Evolutionary conservation across 2,329 filamentous ascomycete species (phyloP), one percentile per base, ranked within the genome.

Genomic region (Fusarium hainanense): DNA sequence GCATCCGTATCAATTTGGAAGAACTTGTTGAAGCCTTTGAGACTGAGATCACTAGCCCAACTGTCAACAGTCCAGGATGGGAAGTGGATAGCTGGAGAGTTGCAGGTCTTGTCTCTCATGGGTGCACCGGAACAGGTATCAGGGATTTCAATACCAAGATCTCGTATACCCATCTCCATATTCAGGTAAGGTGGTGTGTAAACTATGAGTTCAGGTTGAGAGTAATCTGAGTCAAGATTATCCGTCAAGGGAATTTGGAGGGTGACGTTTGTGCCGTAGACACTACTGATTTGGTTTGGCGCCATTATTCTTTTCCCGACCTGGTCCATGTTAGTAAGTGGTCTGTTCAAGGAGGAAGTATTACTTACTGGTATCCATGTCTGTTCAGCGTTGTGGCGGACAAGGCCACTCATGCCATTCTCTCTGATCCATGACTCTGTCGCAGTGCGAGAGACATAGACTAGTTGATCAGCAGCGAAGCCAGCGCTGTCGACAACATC

Each of bases 11-110:
- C 61, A 14, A 74, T 27, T 1, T 72, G 58, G 7, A 74, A 52
- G 27, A 69, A 71, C 3, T 52, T 44, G n/a, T 74, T 74, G 46
- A 74, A 74, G 7, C 68, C 66, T 4, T 51, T 63, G 21, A 74
- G 42, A 5, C 14, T 55, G 2, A 74, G n/a, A 1, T 47, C 58
- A 11, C 66, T 61, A 3, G 43, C 63, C 61, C 63, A 74, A 32
- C 72, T 74, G 5, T 75, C 72, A 1, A 67, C 62, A 1, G 72
- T 68, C 72, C 72, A 74, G 0, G 72, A 28, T 0, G 66, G 40
- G 11, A 74, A 70, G n/a, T 30, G n/a, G 12, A 75, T 11, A 1
- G 68, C 72, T 10, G 72, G 58, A 2, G 27, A 44, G 27, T 72
- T 72, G 48, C 72, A 74, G 0, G 58, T 37, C 1, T 42, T 20